Evolutionary conservation across 345 rosid species (phyloP).

Genomic region (Lepidium africanum): DNA sequence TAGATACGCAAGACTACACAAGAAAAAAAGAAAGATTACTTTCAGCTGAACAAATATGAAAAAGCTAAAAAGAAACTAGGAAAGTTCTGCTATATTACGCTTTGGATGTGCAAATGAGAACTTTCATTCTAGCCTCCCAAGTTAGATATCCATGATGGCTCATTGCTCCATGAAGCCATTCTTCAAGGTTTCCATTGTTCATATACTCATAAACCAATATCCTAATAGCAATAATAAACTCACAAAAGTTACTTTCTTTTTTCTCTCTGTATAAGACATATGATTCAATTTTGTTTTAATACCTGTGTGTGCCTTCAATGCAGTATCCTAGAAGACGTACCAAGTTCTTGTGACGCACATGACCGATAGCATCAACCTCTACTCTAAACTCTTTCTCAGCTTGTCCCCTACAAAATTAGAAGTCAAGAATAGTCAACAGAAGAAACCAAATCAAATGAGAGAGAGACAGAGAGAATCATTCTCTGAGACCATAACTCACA

Average conservation of each 20-base stretch:
- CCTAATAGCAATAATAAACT: constrained; percentile 34
- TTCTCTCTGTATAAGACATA: constrained; percentile 27
- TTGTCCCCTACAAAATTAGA: constrained; percentile 58
- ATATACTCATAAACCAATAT: constrained; percentile 81
- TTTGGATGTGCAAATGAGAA: constrained; percentile 78
- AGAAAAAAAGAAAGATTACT: background rate
- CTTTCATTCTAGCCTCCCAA: constrained; percentile 84
- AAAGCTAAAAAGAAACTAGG: background rate
- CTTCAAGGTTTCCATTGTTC: constrained; percentile 86
- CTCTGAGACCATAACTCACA: constrained; percentile 42
- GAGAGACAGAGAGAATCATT: background rate
- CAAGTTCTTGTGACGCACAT: constrained; percentile 88
- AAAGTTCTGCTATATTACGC: constrained; percentile 46
- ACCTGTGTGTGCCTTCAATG: constrained; percentile 95
- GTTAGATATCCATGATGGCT: constrained; percentile 59
- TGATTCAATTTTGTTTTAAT: background rate
- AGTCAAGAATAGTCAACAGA: background rate
- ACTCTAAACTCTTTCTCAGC: constrained; percentile 92
- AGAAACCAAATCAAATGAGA: background rate
- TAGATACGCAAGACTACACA: constrained; percentile 79
- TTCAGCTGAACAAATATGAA: background rate
- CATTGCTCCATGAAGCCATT: constrained; percentile 89
- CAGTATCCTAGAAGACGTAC: constrained; percentile 94
- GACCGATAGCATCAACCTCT: constrained; percentile 94
- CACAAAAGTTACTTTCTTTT: constrained; percentile 17